phyloP scores from a whole-genome alignment of 768 basidiomycete genomes.

The Cubamyces lactineus region DNA sequence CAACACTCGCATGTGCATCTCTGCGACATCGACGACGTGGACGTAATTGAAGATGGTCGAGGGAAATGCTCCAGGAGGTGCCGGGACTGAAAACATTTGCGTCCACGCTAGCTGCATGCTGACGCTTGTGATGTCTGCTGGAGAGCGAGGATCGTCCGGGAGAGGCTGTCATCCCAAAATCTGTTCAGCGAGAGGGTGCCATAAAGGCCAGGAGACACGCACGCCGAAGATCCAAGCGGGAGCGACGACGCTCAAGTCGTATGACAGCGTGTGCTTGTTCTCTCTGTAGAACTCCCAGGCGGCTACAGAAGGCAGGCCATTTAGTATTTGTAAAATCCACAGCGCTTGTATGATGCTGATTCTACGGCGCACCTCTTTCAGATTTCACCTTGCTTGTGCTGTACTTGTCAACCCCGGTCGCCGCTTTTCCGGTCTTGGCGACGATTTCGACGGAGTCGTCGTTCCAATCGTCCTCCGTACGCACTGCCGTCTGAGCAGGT shows the following conservation, averaged over 20 bases:
- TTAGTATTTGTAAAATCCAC: too few species aligned
- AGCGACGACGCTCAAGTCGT: slow-evolving; percentile 44
- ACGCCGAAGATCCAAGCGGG: slow-evolving; percentile 45
- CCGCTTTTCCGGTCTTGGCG: too few species aligned
- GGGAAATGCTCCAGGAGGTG: background rate
- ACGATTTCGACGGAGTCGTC: slow-evolving; percentile 40
- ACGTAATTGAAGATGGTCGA: slow-evolving; percentile 26
- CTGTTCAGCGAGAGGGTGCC: background rate
- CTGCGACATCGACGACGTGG: slow-evolving; percentile 42
- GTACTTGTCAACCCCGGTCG: background rate
- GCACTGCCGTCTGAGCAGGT: slow-evolving; percentile 29
- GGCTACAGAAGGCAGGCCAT: background rate
- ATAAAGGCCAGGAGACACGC: background rate
- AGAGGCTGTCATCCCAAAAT: background rate
- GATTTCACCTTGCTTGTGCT: background rate
- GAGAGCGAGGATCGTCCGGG: slow-evolving; percentile 2
- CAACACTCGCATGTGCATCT: slow-evolving; percentile 35
- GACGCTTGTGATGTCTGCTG: background rate
- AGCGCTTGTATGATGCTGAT: background rate
- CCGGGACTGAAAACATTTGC: background rate
- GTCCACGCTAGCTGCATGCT: background rate
- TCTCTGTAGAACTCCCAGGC: slow-evolving; percentile 39
- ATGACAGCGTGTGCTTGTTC: slow-evolving; percentile 43
- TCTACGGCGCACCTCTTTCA: slow-evolving; percentile 27
- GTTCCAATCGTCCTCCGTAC: slow-evolving; percentile 66